Evolutionary conservation across 2,329 filamentous ascomycete genomes (phyloP), one percentile per base, ranked within the genome.

Genomic region (Curvularia spicifera): DNA sequence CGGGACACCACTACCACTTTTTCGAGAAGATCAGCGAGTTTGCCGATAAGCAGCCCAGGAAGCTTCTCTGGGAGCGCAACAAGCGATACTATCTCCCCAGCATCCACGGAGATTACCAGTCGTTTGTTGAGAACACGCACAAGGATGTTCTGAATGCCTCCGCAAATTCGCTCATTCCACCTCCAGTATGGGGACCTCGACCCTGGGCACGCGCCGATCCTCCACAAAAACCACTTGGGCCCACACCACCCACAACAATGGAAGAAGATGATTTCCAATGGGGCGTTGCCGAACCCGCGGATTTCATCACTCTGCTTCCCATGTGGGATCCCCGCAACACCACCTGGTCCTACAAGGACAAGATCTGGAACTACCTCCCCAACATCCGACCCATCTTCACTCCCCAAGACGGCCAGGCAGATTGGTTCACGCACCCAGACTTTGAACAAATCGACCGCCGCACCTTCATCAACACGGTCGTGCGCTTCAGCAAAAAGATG

Each of bases 251-350:
- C 0, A 88, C 84, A 0, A 81, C 82, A 1, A 88, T 91, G 67
- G 91, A 94, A 50, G 89, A 90, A 61, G 93, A 97, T 72, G 85
- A 89, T 64, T 93, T 93, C 73, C 77, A 83, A 50, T 97, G 94
- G 93, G 94, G 94, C 31, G 90, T 95, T 0, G 91, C 86, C 53
- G 94, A 97, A 76, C 90, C 96, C 58, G 93, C 94, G 10, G 94
- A 98, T 75, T 85, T 96, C 66, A 94, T 98, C 71, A 91, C 93
- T 0, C 87, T 98, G 60, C 95, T 93, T 71, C 94, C 94, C 9
- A 87, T 98, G 62, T 98, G 94, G 78, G 90, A 98, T 71, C 93
- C 94, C 0, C 88, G 91, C 37, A 87, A 90, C 59, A 97, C 93
- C 0, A 91, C 87, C 0, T 98, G 94, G 94, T 76, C 76, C 20